A percentile compares a stretch with the other conserved stretches of the same genome.
These are phyloP conservation scores for Colletotrichum sansevieriae DNA, from an alignment of 2,329 filamentous ascomycete genomes.

Conservation along the genomic window DNA sequence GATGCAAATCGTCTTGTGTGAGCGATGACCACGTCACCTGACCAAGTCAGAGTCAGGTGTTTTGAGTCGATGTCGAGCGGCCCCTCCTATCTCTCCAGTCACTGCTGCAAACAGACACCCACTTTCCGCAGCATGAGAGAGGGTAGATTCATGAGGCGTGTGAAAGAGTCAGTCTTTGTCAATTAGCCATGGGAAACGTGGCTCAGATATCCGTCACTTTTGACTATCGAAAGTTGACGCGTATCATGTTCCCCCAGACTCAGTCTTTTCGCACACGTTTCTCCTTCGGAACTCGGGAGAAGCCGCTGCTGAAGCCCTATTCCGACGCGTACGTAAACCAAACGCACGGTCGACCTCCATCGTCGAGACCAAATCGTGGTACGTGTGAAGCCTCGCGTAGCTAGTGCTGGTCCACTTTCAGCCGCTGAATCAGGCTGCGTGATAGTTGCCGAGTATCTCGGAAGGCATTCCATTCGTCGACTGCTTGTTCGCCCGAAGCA, in stretches of 20 bases:
- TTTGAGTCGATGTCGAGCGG: not conserved
- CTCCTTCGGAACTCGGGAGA: not conserved
- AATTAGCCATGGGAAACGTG: not conserved
- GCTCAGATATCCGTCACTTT: not conserved
- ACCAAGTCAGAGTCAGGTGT: constrained; percentile 6
- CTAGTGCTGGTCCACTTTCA: not conserved
- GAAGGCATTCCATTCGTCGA: too few species aligned
- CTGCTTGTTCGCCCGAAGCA: too few species aligned
- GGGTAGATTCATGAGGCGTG: not conserved
- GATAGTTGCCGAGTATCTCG: too few species aligned
- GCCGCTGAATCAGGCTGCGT: not conserved
- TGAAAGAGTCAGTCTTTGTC: constrained; percentile 10
- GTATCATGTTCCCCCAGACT: not conserved
- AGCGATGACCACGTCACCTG: not conserved
- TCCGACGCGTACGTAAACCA: constrained; percentile 1
- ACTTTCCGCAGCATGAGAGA: constrained; percentile 1
- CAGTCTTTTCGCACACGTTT: not conserved
- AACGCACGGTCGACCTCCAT: not conserved
- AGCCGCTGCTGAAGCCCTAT: not conserved
- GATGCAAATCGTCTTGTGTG: not conserved
- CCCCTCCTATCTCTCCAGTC: not conserved
- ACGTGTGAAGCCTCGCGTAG: constrained; percentile 11
- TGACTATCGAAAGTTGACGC: constrained; percentile 8
- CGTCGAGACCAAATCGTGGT: not conserved
- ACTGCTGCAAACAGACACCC: not conserved